phyloP scores from a whole-genome alignment of 2,329 filamentous ascomycete genomes.

The Endocalyx cinctus region DNA sequence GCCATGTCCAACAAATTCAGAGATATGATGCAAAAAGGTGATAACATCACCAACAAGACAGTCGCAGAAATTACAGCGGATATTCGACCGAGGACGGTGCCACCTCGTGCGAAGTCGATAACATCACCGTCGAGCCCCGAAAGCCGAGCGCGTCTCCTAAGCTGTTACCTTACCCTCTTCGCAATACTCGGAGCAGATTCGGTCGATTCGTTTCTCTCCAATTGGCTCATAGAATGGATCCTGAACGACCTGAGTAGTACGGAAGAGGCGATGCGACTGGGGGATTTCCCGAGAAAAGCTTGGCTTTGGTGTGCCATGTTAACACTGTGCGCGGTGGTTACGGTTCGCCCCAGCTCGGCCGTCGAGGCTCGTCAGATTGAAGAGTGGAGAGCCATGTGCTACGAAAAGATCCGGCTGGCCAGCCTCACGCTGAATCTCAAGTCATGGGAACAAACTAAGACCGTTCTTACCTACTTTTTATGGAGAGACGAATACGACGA shows the following conservation, averaged over 20 bases:
- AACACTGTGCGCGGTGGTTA: conserved; percentile 16
- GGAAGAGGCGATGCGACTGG: conserved; percentile 15
- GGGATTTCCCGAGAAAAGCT: conserved; percentile 15
- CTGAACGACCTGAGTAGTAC: conserved; percentile 15
- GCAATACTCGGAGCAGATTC: conserved; percentile 16
- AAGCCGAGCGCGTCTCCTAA: conserved; percentile 16
- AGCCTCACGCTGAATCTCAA: conserved; percentile 14
- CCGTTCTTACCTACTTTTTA: conserved; percentile 13
- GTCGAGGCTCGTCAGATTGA: conserved; percentile 18
- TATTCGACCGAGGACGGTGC: conserved; percentile 4
- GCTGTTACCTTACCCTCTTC: conserved; percentile 16
- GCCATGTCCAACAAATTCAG: conserved; percentile 12
- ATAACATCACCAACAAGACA: conserved; percentile 11
- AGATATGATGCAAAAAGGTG: conserved; percentile 10
- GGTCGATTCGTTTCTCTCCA: conserved; percentile 17
- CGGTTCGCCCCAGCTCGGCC: conserved; percentile 13
- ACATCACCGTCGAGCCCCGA: conserved; percentile 14
- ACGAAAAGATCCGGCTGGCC: conserved; percentile 17
- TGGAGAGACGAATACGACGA: conserved; percentile 16
- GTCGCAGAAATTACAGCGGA: conserved; percentile 13
- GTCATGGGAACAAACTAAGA: conserved; percentile 17
- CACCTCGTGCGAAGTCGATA: conserved; percentile 8
- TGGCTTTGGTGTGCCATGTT: conserved; percentile 20
- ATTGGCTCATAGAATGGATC: conserved; percentile 21
- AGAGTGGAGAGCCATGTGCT: conserved; percentile 16